Evolutionary conservation across 305 asterid genomes (phyloP), one percentile per base, ranked within the genome.

Genomic region (Rubia tinctorum): DNA sequence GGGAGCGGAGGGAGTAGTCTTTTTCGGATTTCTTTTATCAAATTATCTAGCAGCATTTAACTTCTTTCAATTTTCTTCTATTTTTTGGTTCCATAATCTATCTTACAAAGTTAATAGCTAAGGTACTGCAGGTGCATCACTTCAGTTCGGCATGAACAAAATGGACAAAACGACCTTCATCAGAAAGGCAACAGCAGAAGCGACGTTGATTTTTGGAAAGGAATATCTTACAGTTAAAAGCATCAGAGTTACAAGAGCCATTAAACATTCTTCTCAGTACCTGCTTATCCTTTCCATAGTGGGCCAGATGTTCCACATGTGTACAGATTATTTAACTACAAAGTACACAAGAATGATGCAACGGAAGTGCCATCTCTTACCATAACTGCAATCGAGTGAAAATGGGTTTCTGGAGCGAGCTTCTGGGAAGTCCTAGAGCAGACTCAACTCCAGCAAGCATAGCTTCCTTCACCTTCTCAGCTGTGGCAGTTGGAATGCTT

Each of bases 381-480:
- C 99, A 95, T 66, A 92, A 83, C 73, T 95, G 99, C 71, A 95
- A 75, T 79, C 91, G 89, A 64, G 87, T 86, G 78, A 84, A 92
- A 84, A 87, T 87, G 66, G 99, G 99, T 68, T 77, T 81, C 78
- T 76, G 70, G 72, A 92, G 85, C 67, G 96, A 86, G 72, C 80
- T 76, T 72, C 77, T 85, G 56, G 83, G 83, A 66, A 92, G 85
- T 69, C 99, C 98, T 73, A 95, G 80, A 71, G 99, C 98, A 76
- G 77, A 77, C 82, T 88, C 96, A 77, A 89, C 95, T 61, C 94
- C 98, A 77, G 85, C 86, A 73, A 95, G 87, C 97, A 95, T 95
- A 76, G 91, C 83, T 83, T 84, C 86, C 86, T 85, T 89, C 75
- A 95, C 98, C 83, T 82, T 92, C 79, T 90, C 97, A 13, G 90